Conservation (phyloP, 2,329 filamentous ascomycete genomes). For the Fusarium cicatricum region DNA sequence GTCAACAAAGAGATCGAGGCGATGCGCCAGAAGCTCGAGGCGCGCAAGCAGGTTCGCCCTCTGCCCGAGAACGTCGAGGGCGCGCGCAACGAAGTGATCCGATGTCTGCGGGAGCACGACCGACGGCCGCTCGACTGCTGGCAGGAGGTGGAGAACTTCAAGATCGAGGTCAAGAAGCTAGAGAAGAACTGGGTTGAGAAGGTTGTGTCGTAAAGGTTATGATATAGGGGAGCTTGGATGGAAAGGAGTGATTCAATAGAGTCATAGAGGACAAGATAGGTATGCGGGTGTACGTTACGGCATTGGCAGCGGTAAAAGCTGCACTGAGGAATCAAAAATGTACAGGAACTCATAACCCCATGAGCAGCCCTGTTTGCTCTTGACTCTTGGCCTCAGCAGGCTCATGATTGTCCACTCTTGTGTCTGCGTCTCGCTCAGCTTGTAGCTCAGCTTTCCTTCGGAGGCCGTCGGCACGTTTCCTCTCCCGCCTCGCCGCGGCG, state of each 20-base stretch:
- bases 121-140: slow-evolving; percentile 92
- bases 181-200: slow-evolving; percentile 90
- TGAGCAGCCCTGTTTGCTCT: slow-evolving; percentile 29
- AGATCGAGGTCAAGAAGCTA: slow-evolving; percentile 84
- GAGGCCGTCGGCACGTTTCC: slow-evolving; percentile 67
- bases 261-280: slow-evolving; percentile 28
- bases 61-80: slow-evolving; percentile 76
- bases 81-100: slow-evolving; percentile 78
- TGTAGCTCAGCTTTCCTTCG: slow-evolving; percentile 56
- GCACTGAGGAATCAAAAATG: slow-evolving; percentile 41
- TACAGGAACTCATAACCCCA: slow-evolving; percentile 39
- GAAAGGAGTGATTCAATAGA: slow-evolving; percentile 24
- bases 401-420: slow-evolving; percentile 12
- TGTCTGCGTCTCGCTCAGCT: slow-evolving; percentile 25
- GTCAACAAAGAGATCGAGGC: slow-evolving; percentile 68
- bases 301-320: slow-evolving; percentile 44
- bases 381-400: slow-evolving; percentile 26
- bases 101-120: slow-evolving; percentile 85
- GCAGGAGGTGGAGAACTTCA: slow-evolving; percentile 91
- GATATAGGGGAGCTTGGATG: slow-evolving; percentile 4
- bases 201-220: slow-evolving; percentile 62
- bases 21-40: slow-evolving; percentile 66
- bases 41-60: slow-evolving; percentile 70
- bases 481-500: slow-evolving; percentile 57
- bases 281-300: slow-evolving; percentile 46